Conservation (phyloP, 768 basidiomycete species). For the Naganishia antarctica region DNA sequence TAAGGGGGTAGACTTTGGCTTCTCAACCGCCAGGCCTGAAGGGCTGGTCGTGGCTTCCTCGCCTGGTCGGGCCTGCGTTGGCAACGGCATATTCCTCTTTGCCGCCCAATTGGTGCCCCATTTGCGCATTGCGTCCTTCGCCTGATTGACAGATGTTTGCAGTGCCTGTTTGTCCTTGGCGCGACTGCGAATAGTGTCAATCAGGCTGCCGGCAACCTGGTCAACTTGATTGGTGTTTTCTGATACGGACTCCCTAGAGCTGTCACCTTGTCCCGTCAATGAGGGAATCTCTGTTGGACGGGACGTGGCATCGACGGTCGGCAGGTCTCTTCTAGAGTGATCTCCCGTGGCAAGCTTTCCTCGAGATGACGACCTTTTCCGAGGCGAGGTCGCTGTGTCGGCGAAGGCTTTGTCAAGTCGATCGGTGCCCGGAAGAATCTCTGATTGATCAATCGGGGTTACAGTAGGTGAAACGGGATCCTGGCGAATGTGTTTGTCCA, state of each 20-base stretch:
- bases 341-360: too few species aligned
- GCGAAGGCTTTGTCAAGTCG: too few species aligned
- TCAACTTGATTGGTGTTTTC: background rate
- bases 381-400: too few species aligned
- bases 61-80: constrained; percentile 16
- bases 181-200: constrained; percentile 66
- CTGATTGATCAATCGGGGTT: too few species aligned
- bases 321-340: too few species aligned
- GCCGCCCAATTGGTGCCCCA: constrained; percentile 76
- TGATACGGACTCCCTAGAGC: background rate
- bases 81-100: constrained; percentile 41
- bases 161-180: constrained; percentile 75
- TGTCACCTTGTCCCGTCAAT: background rate
- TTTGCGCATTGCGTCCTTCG: constrained; percentile 84
- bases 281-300: too few species aligned
- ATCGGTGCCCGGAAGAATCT: too few species aligned
- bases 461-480: too few species aligned
- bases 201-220: constrained; percentile 57
- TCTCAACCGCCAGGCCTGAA: too few species aligned
- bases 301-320: too few species aligned
- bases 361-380: too few species aligned
- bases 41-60: constrained; percentile 1
- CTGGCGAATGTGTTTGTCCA: background rate
- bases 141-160: constrained; percentile 59
- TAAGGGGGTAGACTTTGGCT: too few species aligned